A percentile compares a stretch with the other conserved stretches of the same genome.
Evolutionary conservation across 192 early-diverging fungal species (phyloP).

Genomic region (Chytriomyces confervae): DNA sequence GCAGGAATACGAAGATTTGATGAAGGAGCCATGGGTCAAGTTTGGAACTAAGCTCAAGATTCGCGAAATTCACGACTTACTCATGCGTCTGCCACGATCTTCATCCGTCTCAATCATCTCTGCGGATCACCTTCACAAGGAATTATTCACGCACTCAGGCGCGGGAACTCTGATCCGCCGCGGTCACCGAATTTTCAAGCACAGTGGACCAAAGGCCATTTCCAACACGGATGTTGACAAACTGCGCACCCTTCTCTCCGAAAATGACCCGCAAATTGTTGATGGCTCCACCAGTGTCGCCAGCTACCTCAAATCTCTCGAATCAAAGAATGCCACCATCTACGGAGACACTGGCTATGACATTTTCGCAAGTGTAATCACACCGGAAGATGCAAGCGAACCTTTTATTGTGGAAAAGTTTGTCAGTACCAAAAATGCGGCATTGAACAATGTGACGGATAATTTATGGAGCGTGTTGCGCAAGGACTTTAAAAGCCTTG

Average conservation of each 20-base stretch:
- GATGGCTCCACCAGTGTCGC: conserved; percentile 73
- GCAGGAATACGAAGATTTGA: conserved; percentile 91
- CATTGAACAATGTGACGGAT: conserved; percentile 94
- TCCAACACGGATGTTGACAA: conserved; percentile 74
- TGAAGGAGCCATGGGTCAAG: conserved; percentile 95
- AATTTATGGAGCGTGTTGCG: conserved; percentile 90
- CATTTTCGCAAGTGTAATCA: conserved; percentile 83
- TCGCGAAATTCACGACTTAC: conserved; percentile 94
- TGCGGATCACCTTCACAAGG: conserved; percentile 98
- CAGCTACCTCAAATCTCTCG: conserved; percentile 74
- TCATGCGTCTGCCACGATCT: conserved; percentile 93
- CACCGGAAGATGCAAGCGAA: conserved; percentile 38
- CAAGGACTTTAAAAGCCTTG: conserved; percentile 81
- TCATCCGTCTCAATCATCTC: conserved; percentile 99
- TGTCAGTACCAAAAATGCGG: conserved; percentile 81
- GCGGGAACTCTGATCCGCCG: conserved; percentile 97
- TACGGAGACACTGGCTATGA: conserved; percentile 96
- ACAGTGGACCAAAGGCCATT: conserved; percentile 63
- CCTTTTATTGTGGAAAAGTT: conserved; percentile 89
- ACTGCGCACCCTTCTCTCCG: conserved; percentile 77
- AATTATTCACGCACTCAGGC: conserved; percentile 97
- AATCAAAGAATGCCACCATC: conserved; percentile 67
- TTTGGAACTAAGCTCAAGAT: conserved; percentile 99
- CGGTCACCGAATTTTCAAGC: conserved; percentile 86
- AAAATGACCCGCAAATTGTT: conserved; percentile 73